Evolutionary conservation across 2,329 filamentous ascomycete genomes (phyloP).

Genomic region (Rhynchosporium graminicola): DNA sequence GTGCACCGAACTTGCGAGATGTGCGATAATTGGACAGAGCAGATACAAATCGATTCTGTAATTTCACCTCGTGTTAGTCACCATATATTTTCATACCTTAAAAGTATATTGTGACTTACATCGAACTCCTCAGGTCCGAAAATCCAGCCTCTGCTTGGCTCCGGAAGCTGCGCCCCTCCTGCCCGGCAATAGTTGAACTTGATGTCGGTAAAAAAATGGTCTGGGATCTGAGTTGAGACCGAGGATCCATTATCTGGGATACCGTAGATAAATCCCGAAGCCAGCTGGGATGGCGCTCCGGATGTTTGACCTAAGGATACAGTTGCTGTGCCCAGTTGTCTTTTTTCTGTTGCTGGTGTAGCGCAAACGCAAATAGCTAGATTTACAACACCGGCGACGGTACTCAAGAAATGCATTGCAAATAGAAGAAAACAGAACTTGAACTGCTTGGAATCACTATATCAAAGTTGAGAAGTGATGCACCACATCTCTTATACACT

Average conservation of each 20-base stretch:
- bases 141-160: constrained; percentile 43
- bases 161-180: constrained; percentile 38
- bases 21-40: constrained; percentile 48
- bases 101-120: neutral
- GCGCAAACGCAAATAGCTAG: neutral
- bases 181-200: constrained; percentile 45
- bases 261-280: constrained; percentile 47
- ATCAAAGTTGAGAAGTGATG: too few relatives aligned
- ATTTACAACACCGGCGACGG: neutral
- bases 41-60: constrained; percentile 43
- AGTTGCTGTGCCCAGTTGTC: constrained; percentile 8
- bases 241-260: constrained; percentile 41
- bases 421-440: neutral
- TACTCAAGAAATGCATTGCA: neutral
- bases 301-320: constrained; percentile 3
- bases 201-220: constrained; percentile 43
- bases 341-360: constrained; percentile 1
- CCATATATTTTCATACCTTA: neutral
- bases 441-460: neutral
- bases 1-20: constrained; percentile 44
- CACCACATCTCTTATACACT: neutral
- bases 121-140: constrained; percentile 40
- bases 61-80: neutral
- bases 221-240: constrained; percentile 42
- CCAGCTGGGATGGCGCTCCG: constrained; percentile 39